phyloP scores from a whole-genome alignment of 495 filamentous ascomycete genomes.

The Penicillium simplicissimum region DNA sequence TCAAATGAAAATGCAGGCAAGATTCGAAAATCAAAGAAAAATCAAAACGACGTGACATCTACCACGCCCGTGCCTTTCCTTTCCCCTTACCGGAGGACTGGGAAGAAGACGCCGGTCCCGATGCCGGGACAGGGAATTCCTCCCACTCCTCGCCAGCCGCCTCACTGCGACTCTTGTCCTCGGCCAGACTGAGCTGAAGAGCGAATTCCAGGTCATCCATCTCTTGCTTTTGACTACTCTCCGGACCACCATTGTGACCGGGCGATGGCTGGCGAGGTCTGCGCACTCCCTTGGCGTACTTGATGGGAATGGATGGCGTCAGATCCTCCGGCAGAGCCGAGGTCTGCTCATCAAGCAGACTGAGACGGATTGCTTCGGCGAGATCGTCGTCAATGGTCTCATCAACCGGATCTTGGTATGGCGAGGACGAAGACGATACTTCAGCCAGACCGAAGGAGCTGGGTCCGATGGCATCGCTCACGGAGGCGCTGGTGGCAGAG shows the following conservation, averaged over 20 bases:
- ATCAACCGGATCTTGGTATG: conserved; percentile 44
- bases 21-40: conserved; percentile 4
- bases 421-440: conserved; percentile 44
- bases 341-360: conserved; percentile 57
- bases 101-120: conserved; percentile 44
- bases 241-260: conserved; percentile 24
- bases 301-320: conserved; percentile 53
- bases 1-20: neutral
- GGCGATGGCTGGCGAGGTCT: conserved; percentile 22
- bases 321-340: conserved; percentile 21
- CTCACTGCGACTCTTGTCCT: conserved; percentile 60
- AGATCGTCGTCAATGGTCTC: conserved; percentile 72
- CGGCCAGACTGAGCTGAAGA: conserved; percentile 78
- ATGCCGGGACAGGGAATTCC: conserved; percentile 58
- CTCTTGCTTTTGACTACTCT: conserved; percentile 48
- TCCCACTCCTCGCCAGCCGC: conserved; percentile 39
- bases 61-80: conserved; percentile 45
- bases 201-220: conserved; percentile 83
- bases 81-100: conserved; percentile 42
- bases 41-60: conserved; percentile 7
- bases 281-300: conserved; percentile 44
- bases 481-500: conserved; percentile 45
- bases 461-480: conserved; percentile 43
- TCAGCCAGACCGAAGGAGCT: conserved; percentile 53
- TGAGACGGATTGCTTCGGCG: conserved; percentile 77